phyloP scores from a whole-genome alignment of 2,329 filamentous ascomycete species.

The Pleoardoris graminearum region DNA sequence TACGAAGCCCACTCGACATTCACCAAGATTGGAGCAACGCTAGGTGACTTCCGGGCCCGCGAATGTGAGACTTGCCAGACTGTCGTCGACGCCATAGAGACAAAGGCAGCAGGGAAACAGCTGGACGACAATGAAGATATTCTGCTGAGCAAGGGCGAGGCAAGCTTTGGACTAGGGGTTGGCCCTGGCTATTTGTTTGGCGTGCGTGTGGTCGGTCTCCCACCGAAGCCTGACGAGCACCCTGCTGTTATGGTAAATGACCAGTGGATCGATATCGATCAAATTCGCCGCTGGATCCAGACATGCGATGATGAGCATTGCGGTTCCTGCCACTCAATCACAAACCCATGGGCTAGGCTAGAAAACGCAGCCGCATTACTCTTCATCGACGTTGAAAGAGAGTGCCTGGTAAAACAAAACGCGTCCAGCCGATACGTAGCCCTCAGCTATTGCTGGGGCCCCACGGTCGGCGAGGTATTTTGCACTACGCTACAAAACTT shows the following conservation, averaged over 20 bases:
- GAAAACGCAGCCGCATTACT: neutral
- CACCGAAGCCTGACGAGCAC: neutral
- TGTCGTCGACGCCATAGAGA: neutral
- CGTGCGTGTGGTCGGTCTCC: neutral
- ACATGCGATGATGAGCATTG: conserved; percentile 7
- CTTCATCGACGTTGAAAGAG: conserved; percentile 2
- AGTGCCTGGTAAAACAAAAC: neutral
- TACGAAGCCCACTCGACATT: neutral
- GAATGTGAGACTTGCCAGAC: neutral
- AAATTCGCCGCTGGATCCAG: neutral
- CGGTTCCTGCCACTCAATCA: conserved; percentile 3
- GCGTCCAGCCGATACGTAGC: conserved; percentile 1
- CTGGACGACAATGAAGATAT: neutral
- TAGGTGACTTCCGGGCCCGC: neutral
- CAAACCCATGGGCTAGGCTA: neutral
- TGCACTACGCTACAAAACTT: neutral
- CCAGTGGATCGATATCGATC: neutral
- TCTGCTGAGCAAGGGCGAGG: neutral
- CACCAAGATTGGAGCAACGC: neutral
- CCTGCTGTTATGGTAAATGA: neutral
- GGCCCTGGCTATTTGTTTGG: neutral
- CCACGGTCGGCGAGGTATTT: neutral
- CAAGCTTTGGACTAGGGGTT: neutral
- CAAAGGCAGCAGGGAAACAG: neutral
- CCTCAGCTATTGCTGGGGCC: conserved; percentile 4